Evolutionary conservation across 2,329 filamentous ascomycete species (phyloP), one percentile per base, ranked within the genome.

Genomic region (Didymella lethalis): DNA sequence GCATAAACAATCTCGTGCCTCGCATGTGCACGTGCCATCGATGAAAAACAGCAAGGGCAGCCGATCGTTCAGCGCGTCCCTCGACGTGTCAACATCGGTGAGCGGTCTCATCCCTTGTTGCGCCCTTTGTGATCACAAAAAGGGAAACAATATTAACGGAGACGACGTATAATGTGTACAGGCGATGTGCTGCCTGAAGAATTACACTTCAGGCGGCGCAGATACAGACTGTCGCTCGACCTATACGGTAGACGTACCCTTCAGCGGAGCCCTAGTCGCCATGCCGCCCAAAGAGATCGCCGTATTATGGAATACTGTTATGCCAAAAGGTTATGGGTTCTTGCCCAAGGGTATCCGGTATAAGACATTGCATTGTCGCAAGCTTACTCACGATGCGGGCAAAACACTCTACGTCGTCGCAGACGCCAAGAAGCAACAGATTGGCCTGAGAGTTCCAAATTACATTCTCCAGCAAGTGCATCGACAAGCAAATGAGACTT

Each of bases 371-470:
- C 70, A 75, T 56, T 70, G 68, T 43, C 68, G 73, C 25, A 71
- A 70, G 20, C 66, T 74, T 26, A 76, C 73, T 8, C 73, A 65
- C 49, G 64, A 71, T 52, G 64, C 69, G 58, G 62, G 64, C 26
- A 70, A 68, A 36, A 34, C 59, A 0, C 59, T 76, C 3, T 76
- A 71, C 50, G 48, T 73, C 8, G 73, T 75, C 38, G n/a, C 70
- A 18, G 58, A 69, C 10, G 29, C 46, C 6, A 67, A 71, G 14
- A 74, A 71, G 23, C 68, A 57, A 34, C 58, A 60, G 12, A 49
- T 80, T 16, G 82, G 82, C 14, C 72, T 84, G 20, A 78, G 80
- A 38, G 75, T 82, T 3, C 81, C 80, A 0, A 64, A 62, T 16
- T 64, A 68, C 7, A 75, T 83, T 23, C 65, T 81, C 53, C 53